Evolutionary conservation across 2,329 filamentous ascomycete genomes (phyloP).

Genomic region (Penicillium nordicum): DNA sequence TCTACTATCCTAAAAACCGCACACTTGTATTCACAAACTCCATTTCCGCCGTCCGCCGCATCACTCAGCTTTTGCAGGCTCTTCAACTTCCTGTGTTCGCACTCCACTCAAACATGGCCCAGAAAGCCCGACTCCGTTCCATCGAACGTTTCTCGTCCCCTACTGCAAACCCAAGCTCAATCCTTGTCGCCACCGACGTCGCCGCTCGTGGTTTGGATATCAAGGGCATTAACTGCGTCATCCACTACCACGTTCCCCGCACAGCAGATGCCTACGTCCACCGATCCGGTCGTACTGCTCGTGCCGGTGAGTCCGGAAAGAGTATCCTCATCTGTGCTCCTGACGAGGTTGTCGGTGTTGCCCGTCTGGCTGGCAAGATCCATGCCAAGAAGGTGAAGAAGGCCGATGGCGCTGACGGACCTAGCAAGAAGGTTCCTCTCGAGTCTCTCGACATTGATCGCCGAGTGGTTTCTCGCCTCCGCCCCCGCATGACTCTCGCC

Average conservation of each 20-base stretch:
- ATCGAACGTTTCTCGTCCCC: slow-evolving; percentile 80
- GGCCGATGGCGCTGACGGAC: slow-evolving; percentile 37
- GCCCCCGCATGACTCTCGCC: slow-evolving; percentile 72
- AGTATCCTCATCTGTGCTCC: slow-evolving; percentile 87
- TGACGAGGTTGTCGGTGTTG: slow-evolving; percentile 82
- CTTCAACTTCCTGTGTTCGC: slow-evolving; percentile 72
- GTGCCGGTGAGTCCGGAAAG: slow-evolving; percentile 71
- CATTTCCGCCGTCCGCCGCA: slow-evolving; percentile 82
- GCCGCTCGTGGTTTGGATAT: slow-evolving; percentile 94
- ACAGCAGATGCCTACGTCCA: slow-evolving; percentile 93
- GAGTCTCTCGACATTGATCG: slow-evolving; percentile 76
- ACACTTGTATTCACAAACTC: slow-evolving; percentile 94
- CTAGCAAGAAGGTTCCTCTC: slow-evolving; percentile 60
- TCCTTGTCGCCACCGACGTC: slow-evolving; percentile 91
- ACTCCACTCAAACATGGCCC: slow-evolving; percentile 89
- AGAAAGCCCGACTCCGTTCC: slow-evolving; percentile 90
- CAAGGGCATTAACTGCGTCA: slow-evolving; percentile 77
- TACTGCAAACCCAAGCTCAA: slow-evolving; percentile 53
- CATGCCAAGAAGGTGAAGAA: slow-evolving; percentile 60
- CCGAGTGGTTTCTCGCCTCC: slow-evolving; percentile 70
- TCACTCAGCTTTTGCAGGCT: slow-evolving; percentile 79
- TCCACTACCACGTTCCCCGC: slow-evolving; percentile 94
- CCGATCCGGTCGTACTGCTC: slow-evolving; percentile 87
- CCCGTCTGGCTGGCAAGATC: slow-evolving; percentile 81
- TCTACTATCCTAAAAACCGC: slow-evolving; percentile 75